phyloP scores from a whole-genome alignment of 805 yeast genomes.

The Starmerella sirachaensis region DNA sequence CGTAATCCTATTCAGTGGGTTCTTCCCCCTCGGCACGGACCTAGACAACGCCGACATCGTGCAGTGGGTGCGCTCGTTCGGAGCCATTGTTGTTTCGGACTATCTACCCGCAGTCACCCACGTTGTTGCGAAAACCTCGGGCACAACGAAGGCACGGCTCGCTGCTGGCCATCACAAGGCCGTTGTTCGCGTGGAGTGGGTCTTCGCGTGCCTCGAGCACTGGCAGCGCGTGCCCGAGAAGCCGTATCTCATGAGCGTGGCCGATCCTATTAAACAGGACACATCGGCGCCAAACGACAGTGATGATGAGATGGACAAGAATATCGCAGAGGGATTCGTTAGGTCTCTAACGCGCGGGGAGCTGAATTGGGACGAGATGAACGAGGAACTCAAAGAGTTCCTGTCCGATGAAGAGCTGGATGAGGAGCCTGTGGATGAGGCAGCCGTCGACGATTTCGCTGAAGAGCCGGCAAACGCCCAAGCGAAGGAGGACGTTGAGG shows the following conservation, averaged over 20 bases:
- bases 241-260: slow-evolving; percentile 44
- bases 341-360: slow-evolving; percentile 23
- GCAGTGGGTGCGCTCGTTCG: slow-evolving; percentile 84
- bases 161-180: slow-evolving; percentile 57
- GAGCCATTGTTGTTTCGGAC: slow-evolving; percentile 69
- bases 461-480: too few species aligned
- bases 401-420: slow-evolving; percentile 29
- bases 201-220: slow-evolving; percentile 67
- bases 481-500: slow-evolving; percentile 18
- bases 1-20: slow-evolving; percentile 70
- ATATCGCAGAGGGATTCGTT: slow-evolving; percentile 33
- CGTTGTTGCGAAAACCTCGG: slow-evolving; percentile 67
- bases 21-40: slow-evolving; percentile 67
- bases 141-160: slow-evolving; percentile 72
- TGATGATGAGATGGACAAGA: slow-evolving; percentile 33
- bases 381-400: slow-evolving; percentile 46
- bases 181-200: slow-evolving; percentile 87
- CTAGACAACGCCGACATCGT: slow-evolving; percentile 74
- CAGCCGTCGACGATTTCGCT: too few species aligned
- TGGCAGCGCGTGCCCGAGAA: slow-evolving; percentile 64
- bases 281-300: slow-evolving; percentile 1
- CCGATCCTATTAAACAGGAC: slow-evolving; percentile 33
- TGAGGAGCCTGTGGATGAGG: too few species aligned
- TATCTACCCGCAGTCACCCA: slow-evolving; percentile 70
- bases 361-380: slow-evolving; percentile 40